These are phyloP conservation scores for Eutrema heterophyllum DNA, from an alignment of 345 rosid species.

Conservation along the genomic window DNA sequence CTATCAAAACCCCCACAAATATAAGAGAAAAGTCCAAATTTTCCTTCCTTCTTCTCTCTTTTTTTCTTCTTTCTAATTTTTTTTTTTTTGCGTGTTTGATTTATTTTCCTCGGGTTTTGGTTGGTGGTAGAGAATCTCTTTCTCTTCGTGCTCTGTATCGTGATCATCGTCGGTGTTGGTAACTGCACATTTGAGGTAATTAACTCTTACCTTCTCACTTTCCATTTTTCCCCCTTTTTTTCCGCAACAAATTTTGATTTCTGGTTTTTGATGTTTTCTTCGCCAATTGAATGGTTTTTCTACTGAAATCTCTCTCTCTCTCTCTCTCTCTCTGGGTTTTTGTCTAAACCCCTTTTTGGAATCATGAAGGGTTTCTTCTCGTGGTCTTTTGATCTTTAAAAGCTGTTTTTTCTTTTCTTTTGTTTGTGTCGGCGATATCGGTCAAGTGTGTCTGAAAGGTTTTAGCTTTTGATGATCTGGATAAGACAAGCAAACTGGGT, in stretches of 20 bases:
- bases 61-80: neutral
- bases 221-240: neutral
- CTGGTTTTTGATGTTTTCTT: conserved; percentile 13
- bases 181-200: conserved; percentile 34
- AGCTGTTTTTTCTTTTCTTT: neutral
- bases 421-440: neutral
- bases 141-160: conserved; percentile 25
- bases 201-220: conserved; percentile 15
- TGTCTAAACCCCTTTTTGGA: conserved; percentile 4
- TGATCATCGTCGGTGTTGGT: conserved; percentile 36
- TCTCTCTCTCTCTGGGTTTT: neutral
- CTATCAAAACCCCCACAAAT: neutral
- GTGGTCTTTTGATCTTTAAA: neutral
- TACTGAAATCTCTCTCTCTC: neutral
- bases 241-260: neutral
- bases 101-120: neutral
- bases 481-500: neutral
- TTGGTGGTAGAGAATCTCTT: conserved; percentile 29
- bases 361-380: neutral
- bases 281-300: neutral
- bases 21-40: conserved; percentile 19
- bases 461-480: conserved; percentile 16
- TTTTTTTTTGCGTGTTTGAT: neutral
- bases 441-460: conserved; percentile 5
- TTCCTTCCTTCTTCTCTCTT: conserved; percentile 21